Evolutionary conservation across 148 eudicot genomes (phyloP).

Genomic region (Nyssa sinensis): DNA sequence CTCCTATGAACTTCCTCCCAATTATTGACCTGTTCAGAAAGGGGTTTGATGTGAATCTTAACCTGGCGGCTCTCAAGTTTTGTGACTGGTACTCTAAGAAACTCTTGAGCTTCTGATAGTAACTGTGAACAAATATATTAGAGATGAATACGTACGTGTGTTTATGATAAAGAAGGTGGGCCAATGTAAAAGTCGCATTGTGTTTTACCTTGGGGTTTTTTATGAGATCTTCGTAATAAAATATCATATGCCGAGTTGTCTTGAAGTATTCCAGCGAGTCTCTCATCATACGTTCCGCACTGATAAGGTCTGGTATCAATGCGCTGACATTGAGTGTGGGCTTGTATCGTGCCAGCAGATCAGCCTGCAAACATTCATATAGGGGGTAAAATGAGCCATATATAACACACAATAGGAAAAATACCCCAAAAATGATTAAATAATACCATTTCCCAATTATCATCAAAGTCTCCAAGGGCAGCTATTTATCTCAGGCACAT

Average conservation of each 20-base stretch:
- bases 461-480: no score
- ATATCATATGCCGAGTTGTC: constrained; percentile 1
- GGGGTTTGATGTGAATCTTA: constrained; percentile 9
- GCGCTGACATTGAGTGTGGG: background rate
- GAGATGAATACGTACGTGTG: background rate
- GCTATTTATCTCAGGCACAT: no score
- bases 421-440: no score
- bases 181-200: background rate
- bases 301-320: background rate
- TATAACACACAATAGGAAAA: no score
- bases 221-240: constrained; percentile 12
- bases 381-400: background rate
- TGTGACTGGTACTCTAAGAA: constrained; percentile 3
- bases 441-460: no score
- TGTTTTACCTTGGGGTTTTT: background rate
- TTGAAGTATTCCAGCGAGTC: background rate
- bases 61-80: constrained; percentile 2
- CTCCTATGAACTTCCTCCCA: constrained; percentile 6
- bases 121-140: background rate
- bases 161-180: background rate
- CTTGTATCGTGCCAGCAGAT: constrained; percentile 12
- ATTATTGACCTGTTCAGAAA: constrained; percentile 3
- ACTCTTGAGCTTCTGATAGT: constrained; percentile 9
- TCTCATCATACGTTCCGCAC: background rate
- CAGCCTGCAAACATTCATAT: background rate